Evolutionary conservation across 176 grass and related monocot genomes (phyloP), one percentile per base, ranked within the genome.

Genomic region (Alopecurus myosuroides): DNA sequence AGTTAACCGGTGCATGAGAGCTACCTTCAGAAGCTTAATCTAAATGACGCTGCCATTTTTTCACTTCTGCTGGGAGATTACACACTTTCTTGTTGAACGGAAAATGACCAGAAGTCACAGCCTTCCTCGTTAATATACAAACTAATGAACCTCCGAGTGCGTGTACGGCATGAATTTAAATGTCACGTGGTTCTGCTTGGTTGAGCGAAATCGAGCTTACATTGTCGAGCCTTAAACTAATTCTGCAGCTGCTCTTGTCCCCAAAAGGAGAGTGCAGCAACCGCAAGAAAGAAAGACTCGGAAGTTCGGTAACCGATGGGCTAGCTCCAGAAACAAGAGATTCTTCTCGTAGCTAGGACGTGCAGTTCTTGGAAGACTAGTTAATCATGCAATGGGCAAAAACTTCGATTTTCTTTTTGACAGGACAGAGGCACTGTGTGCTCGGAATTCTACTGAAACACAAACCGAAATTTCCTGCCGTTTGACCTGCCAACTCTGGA

Each of bases 251-350:
- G 7, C 64, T 52, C 42, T 77, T 78, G 14, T 18, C 8, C 78
- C 45, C 20, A 42, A 17, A 65, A 36, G 77, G 45, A 69, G 26
- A 75, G 75, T 19, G 61, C 31, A 10, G 80, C 71, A 67, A 55
- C 62, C 26, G 80, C 28, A 60, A 55, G 55, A 40, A 53, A 87
- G 67, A 78, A 53, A 87, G 57, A 78, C 74, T 58, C 33, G 56
- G n/a, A 37, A 45, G 81, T 90, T 67, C 13, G 23, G n/a, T 40
- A 76, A 88, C 61, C 86, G 65, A 90, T 76, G 76, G 84, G 81
- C 81, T 51, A 86, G 80, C 81, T 62, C 82, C 66, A 77, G 87
- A 77, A 92, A 92, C 85, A 81, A 90, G 77, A 88, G 85, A 92
- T 90, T 94, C 92, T 87, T 92, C 63, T 82, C 70, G 78, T 85